These are phyloP conservation scores for Leptographium lundbergii DNA, from an alignment of 2,329 filamentous ascomycete species.

Conservation along the genomic window DNA sequence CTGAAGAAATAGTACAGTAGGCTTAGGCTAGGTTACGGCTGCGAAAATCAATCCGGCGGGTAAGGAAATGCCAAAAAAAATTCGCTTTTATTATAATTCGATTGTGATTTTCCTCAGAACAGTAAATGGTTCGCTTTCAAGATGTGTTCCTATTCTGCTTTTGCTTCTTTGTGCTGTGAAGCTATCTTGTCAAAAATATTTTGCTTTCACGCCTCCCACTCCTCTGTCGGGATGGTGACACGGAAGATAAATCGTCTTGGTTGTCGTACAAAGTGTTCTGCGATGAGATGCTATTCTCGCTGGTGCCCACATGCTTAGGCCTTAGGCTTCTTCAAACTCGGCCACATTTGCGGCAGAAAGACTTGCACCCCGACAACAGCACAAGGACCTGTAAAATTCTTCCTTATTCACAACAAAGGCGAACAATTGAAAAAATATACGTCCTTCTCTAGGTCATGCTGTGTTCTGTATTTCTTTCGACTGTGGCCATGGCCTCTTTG, in stretches of 20 bases:
- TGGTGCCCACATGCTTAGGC: too few relatives aligned
- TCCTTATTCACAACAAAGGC: background rate
- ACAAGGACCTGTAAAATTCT: background rate
- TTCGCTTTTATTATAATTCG: background rate
- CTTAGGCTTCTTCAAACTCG: too few relatives aligned
- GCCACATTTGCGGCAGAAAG: background rate
- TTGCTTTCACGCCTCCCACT: too few relatives aligned
- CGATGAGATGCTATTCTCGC: background rate
- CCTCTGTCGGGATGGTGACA: too few relatives aligned
- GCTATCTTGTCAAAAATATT: too few relatives aligned
- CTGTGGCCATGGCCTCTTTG: background rate
- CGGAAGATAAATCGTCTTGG: background rate
- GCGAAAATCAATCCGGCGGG: background rate
- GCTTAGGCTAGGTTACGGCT: background rate
- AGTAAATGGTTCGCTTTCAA: background rate
- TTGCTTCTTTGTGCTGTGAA: background rate
- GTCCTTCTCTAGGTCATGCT: background rate
- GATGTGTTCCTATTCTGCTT: background rate
- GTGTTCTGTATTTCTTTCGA: background rate
- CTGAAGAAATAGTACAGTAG: conserved; percentile 55
- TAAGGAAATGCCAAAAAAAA: background rate
- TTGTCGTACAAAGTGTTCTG: background rate
- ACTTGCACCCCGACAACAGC: background rate
- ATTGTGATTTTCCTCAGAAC: background rate
- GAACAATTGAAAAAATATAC: background rate